Evolutionary conservation across 2,329 filamentous ascomycete genomes (phyloP).

Genomic region (Talaromyces marneffei): DNA sequence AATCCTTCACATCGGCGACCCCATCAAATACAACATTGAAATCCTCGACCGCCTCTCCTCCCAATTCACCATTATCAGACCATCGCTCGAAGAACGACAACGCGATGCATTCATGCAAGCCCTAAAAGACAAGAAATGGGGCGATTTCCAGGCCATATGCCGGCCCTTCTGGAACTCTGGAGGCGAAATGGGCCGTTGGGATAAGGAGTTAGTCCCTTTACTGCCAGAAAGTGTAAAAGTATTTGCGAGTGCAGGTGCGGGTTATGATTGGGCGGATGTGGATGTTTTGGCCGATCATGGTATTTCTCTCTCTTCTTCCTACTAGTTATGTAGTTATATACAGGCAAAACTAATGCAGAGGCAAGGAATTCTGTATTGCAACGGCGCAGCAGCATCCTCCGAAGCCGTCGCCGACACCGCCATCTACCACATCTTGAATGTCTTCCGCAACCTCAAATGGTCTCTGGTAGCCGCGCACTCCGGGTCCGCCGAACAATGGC

Average conservation of each 20-base stretch:
- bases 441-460: constrained; percentile 49
- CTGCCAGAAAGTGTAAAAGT: constrained; percentile 54
- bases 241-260: constrained; percentile 60
- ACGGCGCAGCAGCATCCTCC: constrained; percentile 39
- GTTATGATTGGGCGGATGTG: constrained; percentile 63
- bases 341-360: too few species aligned
- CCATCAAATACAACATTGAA: constrained; percentile 42
- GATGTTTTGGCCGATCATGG: constrained; percentile 35
- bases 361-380: constrained; percentile 41
- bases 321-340: too few species aligned
- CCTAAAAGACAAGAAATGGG: constrained; percentile 34
- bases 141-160: constrained; percentile 38
- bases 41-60: constrained; percentile 33
- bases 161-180: constrained; percentile 60
- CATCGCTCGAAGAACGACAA: constrained; percentile 26
- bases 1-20: constrained; percentile 41
- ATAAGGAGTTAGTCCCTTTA: constrained; percentile 52
- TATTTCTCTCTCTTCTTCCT: constrained; percentile 11
- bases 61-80: constrained; percentile 33
- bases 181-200: constrained; percentile 62
- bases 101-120: constrained; percentile 36
- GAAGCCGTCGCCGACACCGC: constrained; percentile 43
- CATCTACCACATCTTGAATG: constrained; percentile 40
- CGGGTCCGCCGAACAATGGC: constrained; percentile 25
- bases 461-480: constrained; percentile 45